Percentiles rank a stretch among this genome's conserved stretches.
These are phyloP conservation scores for Ceratocystis lukuohia DNA, from an alignment of 2,329 filamentous ascomycete genomes.

Conservation along the genomic window DNA sequence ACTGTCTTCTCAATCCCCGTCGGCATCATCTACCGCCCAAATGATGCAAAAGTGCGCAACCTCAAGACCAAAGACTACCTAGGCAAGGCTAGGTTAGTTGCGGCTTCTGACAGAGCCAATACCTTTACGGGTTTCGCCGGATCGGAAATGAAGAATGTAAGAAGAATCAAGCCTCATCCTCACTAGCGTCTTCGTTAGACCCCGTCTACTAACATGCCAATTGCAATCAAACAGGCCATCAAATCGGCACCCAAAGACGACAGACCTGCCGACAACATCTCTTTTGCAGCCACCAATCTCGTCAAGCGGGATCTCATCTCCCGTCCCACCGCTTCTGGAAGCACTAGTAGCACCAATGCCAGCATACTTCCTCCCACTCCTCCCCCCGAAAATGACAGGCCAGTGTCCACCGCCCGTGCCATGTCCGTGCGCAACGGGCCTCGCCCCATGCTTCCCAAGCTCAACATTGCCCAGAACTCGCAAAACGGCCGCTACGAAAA, in stretches of 20 bases:
- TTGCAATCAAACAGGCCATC: slow-evolving; percentile 30
- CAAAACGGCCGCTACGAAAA: slow-evolving; percentile 43
- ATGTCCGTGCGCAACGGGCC: slow-evolving; percentile 49
- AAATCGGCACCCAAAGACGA: slow-evolving; percentile 56
- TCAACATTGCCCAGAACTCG: slow-evolving; percentile 46
- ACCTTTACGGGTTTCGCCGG: slow-evolving; percentile 72
- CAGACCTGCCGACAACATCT: slow-evolving; percentile 68
- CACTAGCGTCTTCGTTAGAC: slow-evolving; percentile 8
- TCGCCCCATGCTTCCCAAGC: slow-evolving; percentile 47
- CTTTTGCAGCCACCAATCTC: slow-evolving; percentile 82
- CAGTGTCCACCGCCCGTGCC: slow-evolving; percentile 36
- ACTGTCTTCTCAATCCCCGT: slow-evolving; percentile 98
- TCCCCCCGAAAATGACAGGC: slow-evolving; percentile 74
- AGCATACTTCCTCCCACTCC: slow-evolving; percentile 96
- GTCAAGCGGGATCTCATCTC: slow-evolving; percentile 71
- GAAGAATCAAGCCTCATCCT: slow-evolving; percentile 22
- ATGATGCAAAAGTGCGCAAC: slow-evolving; percentile 96
- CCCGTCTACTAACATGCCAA: slow-evolving; percentile 5
- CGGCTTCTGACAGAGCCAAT: slow-evolving; percentile 68
- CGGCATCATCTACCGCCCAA: slow-evolving; percentile 86
- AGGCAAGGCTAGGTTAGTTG: slow-evolving; percentile 86
- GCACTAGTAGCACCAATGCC: slow-evolving; percentile 34
- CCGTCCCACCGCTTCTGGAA: slow-evolving; percentile 50
- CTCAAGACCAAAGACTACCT: slow-evolving; percentile 96
- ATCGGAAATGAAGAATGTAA: slow-evolving; percentile 61